Conservation (phyloP, 2,329 filamentous ascomycete species). For the Ophiosphaerella herpotricha region DNA sequence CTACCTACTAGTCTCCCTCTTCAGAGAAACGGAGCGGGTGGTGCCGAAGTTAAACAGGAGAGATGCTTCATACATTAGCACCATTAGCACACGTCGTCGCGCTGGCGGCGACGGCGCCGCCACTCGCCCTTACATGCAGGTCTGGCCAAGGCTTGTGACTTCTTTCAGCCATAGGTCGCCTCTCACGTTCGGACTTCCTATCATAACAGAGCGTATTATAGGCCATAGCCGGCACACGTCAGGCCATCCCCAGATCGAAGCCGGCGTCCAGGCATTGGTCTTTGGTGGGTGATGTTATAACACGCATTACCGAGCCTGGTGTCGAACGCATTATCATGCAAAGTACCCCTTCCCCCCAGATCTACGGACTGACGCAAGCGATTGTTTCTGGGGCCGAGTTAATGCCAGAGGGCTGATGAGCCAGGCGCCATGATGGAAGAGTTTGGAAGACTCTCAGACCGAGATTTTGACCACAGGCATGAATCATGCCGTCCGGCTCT, state of each 20-base stretch:
- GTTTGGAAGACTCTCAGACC: conserved; percentile 26
- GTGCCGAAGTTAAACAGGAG: conserved; percentile 16
- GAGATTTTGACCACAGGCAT: conserved; percentile 27
- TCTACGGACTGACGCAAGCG: conserved; percentile 25
- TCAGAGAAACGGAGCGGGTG: conserved; percentile 27
- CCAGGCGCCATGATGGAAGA: conserved; percentile 20
- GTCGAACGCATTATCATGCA: conserved; percentile 33
- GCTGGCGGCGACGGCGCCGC: conserved; percentile 23
- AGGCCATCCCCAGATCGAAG: conserved; percentile 21
- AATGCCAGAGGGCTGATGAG: conserved; percentile 11
- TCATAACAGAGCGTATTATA: conserved; percentile 34
- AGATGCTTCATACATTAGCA: conserved; percentile 17
- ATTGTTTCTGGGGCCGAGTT: conserved; percentile 30
- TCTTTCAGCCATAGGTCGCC: conserved; percentile 14
- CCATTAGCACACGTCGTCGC: conserved; percentile 19
- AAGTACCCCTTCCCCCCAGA: conserved; percentile 10
- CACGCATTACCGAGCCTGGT: conserved; percentile 36
- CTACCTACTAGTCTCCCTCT: conserved; percentile 10
- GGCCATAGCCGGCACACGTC: conserved; percentile 23
- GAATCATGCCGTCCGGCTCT: conserved; percentile 30
- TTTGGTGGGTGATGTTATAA: conserved; percentile 33
- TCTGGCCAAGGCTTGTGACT: conserved; percentile 24
- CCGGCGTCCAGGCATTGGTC: conserved; percentile 20
- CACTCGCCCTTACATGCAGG: conserved; percentile 26
- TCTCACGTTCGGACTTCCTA: conserved; percentile 27